phyloP scores from a whole-genome alignment of 352 stramenopile genomes.

The Phytophthora tentaculata region DNA sequence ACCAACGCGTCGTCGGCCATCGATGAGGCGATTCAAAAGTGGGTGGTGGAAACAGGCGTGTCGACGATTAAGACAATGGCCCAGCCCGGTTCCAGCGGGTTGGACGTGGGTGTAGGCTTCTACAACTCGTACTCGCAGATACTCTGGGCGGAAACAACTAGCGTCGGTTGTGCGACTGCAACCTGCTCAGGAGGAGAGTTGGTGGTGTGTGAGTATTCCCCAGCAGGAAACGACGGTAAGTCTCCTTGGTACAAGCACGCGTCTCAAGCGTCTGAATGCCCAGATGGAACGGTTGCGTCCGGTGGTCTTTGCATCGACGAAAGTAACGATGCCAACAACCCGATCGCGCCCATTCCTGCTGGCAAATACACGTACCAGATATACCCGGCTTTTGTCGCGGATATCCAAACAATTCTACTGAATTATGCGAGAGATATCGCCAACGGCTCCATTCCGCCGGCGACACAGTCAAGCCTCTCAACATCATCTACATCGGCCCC shows the following conservation, averaged over 20 bases:
- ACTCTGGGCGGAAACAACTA: conserved; percentile 61
- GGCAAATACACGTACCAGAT: conserved; percentile 57
- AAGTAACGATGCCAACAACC: conserved; percentile 49
- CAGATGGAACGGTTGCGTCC: conserved; percentile 44
- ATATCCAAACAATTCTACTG: conserved; percentile 55
- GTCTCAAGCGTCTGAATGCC: conserved; percentile 45
- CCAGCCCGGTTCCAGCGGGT: conserved; percentile 45
- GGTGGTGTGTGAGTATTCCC: conserved; percentile 68
- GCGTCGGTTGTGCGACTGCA: conserved; percentile 63
- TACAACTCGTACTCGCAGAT: conserved; percentile 84
- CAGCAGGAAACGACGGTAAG: conserved; percentile 50
- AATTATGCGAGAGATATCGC: conserved; percentile 40
- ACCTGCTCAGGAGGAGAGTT: conserved; percentile 44
- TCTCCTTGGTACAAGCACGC: conserved; percentile 65
- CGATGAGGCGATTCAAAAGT: conserved; percentile 58
- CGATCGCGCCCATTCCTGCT: conserved; percentile 56
- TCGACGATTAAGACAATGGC: conserved; percentile 47
- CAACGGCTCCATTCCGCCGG: conserved; percentile 20
- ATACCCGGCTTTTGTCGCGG: conserved; percentile 58
- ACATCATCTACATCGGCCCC: background rate
- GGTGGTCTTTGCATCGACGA: conserved; percentile 51
- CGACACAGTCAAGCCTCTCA: conserved; percentile 8
- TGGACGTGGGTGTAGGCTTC: conserved; percentile 53
- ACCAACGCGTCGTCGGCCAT: conserved; percentile 32
- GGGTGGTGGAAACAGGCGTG: conserved; percentile 56